A percentile compares a stretch with the other conserved stretches of the same genome.
phyloP scores from a whole-genome alignment of 106 monocot species.

The Alisma plantagoaquatica region DNA sequence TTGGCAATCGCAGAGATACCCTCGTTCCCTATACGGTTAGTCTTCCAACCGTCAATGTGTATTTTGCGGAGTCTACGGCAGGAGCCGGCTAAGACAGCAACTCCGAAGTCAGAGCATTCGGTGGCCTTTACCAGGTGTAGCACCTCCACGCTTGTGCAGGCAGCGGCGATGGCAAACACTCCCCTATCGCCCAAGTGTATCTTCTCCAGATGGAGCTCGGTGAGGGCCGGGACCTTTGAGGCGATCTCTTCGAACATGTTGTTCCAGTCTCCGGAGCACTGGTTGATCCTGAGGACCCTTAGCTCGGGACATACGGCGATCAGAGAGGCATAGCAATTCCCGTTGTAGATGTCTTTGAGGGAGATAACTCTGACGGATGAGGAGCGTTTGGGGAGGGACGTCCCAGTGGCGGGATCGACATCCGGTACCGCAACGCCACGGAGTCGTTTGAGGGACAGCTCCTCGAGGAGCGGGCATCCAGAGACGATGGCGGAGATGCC shows the following conservation, averaged over 20 bases:
- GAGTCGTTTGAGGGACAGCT: conserved; percentile 67
- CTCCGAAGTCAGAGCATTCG: conserved; percentile 49
- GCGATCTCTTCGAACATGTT: conserved; percentile 36
- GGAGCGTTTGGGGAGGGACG: no score
- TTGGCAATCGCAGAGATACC: conserved; percentile 35
- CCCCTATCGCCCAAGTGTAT: conserved; percentile 61
- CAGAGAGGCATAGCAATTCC: conserved; percentile 51
- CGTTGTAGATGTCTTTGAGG: conserved; percentile 73
- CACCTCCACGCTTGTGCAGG: conserved; percentile 43
- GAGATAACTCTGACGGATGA: conserved; percentile 43
- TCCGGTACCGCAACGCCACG: conserved; percentile 19
- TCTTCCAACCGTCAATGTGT: conserved; percentile 84
- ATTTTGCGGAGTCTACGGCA: conserved; percentile 63
- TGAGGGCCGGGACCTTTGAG: conserved; percentile 17
- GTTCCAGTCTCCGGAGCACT: conserved; percentile 83
- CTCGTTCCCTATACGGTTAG: conserved; percentile 60
- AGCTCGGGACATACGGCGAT: conserved; percentile 43
- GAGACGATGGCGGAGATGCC: conserved; percentile 58
- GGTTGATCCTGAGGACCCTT: conserved; percentile 43
- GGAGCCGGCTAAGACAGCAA: conserved; percentile 29
- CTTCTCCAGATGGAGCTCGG: conserved; percentile 77
- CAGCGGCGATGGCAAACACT: conserved; percentile 26
- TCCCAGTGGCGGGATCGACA: conserved; percentile 8
- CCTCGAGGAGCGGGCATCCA: conserved; percentile 41
- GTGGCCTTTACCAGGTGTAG: conserved; percentile 77